Evolutionary conservation across 2,329 filamentous ascomycete species (phyloP).

Genomic region (Trichoderma lentiforme): DNA sequence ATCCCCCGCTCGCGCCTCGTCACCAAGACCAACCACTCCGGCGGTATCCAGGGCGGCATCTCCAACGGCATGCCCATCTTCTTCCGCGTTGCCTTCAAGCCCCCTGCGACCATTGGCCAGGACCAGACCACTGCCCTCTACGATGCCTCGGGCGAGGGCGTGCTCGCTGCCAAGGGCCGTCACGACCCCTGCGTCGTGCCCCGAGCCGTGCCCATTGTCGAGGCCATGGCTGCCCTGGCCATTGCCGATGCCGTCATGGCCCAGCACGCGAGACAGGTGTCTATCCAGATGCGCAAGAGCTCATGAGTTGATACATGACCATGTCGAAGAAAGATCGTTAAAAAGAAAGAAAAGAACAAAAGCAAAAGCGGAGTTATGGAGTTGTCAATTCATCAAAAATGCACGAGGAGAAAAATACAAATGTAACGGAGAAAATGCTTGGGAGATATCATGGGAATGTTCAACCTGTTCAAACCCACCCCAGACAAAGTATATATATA

Average conservation of each 20-base stretch:
- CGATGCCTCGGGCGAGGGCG: conserved; percentile 65
- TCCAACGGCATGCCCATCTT: conserved; percentile 91
- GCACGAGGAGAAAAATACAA: no score
- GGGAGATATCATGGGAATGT: no score
- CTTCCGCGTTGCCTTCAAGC: conserved; percentile 94
- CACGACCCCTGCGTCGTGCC: conserved; percentile 94
- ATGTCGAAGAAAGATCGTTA: no score
- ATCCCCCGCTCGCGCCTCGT: conserved; percentile 35
- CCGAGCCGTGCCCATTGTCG: conserved; percentile 81
- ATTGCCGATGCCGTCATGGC: conserved; percentile 85
- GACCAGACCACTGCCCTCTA: conserved; percentile 82
- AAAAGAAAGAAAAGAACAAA: no score
- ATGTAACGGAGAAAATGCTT: no score
- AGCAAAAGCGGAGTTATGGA: no score
- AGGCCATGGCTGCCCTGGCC: conserved; percentile 85
- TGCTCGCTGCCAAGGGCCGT: conserved; percentile 85
- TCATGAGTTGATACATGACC: no score
- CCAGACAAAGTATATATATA: no score
- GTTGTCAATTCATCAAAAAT: no score
- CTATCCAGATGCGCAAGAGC: no score
- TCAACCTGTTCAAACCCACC: no score
- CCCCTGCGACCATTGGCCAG: conserved; percentile 87
- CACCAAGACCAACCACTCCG: conserved; percentile 83
- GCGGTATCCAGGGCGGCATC: conserved; percentile 93
- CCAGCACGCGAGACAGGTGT: conserved; percentile 59